Evolutionary conservation across 805 yeast species (phyloP).

Genomic region (Brettanomyces sp.): DNA sequence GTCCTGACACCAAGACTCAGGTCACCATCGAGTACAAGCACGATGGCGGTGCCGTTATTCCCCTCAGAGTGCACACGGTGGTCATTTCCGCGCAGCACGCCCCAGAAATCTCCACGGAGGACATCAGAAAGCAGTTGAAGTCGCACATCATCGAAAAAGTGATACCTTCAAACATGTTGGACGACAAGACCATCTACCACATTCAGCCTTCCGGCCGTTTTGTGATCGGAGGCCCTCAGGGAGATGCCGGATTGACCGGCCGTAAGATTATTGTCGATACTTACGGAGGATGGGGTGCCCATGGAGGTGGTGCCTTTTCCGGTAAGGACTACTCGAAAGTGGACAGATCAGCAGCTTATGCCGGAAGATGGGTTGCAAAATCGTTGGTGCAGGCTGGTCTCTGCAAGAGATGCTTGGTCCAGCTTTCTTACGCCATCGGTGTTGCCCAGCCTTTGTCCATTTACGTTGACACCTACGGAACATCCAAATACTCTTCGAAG

Average conservation of each 20-base stretch:
- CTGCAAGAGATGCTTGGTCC: slow-evolving; percentile 95
- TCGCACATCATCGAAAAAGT: slow-evolving; percentile 85
- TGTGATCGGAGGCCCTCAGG: slow-evolving; percentile 99
- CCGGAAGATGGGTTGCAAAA: slow-evolving; percentile 99
- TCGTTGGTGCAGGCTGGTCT: slow-evolving; percentile 90
- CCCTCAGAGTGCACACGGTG: slow-evolving; percentile 93
- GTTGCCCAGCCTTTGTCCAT: slow-evolving; percentile 98
- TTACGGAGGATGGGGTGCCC: slow-evolving; percentile 99
- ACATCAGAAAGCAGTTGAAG: slow-evolving; percentile 69
- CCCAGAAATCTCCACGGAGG: slow-evolving; percentile 89
- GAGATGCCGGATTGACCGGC: slow-evolving; percentile 99
- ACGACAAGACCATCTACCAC: slow-evolving; percentile 93
- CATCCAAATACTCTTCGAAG: slow-evolving; percentile 80
- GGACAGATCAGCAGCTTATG: slow-evolving; percentile 99
- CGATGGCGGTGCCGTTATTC: slow-evolving; percentile 92
- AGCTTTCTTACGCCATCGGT: slow-evolving; percentile 99
- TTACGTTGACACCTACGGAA: slow-evolving; percentile 97
- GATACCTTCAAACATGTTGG: slow-evolving; percentile 82
- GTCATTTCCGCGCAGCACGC: slow-evolving; percentile 98
- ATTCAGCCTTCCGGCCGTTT: slow-evolving; percentile 99
- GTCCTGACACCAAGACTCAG: slow-evolving; percentile 99
- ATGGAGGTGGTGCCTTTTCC: slow-evolving; percentile 99
- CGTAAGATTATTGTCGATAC: slow-evolving; percentile 99
- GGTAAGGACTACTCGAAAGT: slow-evolving; percentile 99
- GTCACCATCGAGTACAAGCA: slow-evolving; percentile 94